Base-by-base conservation (phyloP, 257 asterid genomes). In the Scutellaria barbata region DNA sequence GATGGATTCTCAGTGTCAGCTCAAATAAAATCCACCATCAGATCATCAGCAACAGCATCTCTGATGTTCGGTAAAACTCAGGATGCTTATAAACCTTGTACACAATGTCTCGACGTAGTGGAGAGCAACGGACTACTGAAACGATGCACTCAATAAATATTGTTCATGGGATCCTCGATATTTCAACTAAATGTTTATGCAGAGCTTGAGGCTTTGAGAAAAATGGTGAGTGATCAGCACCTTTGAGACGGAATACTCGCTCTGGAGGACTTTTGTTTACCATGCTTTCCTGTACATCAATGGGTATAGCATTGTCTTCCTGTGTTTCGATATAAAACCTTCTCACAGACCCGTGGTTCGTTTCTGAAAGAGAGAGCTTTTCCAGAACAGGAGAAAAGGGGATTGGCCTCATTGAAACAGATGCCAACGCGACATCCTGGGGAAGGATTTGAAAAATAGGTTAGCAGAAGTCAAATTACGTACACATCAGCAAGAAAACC, bases 151-250 rank as follows among this genome's bases (percentile, higher is more conserved):
- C 30, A 1, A 72, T 50, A 6, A 11, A 59, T 45, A 54, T 30
- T 30, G 53, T 56, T 84, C 77, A 82, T 4, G 77, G 82, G 78
- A 87, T 85, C 82, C 72, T 87, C 16, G 98, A 87, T 72, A 95
- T 88, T 68, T 95, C 98, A 14, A 88, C 89, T 59, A 95, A 78
- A 55, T 79, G 69, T 80, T 83, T 95, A 77, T 95, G 98, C 60
- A 95, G 76, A 30, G 95, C 98, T 83, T 89, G 99, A 69, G 99
- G 99, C 80, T 89, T 95, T 1, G 99, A 95, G 86, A 95, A 95
- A 78, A 92, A 95, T 0, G 99, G 99, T 0, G 99, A 88, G 79
- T 95, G 99, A 69, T 95, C 99, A 5, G 97, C 92, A 30, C 97
- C 99, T 86, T 82, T 95, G 6, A 95, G 85, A 47, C 77, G 80